Percentiles rank a stretch among this genome's conserved stretches.
phyloP scores from a whole-genome alignment of 345 rosid genomes.

The Melaleuca quinquenervia region DNA sequence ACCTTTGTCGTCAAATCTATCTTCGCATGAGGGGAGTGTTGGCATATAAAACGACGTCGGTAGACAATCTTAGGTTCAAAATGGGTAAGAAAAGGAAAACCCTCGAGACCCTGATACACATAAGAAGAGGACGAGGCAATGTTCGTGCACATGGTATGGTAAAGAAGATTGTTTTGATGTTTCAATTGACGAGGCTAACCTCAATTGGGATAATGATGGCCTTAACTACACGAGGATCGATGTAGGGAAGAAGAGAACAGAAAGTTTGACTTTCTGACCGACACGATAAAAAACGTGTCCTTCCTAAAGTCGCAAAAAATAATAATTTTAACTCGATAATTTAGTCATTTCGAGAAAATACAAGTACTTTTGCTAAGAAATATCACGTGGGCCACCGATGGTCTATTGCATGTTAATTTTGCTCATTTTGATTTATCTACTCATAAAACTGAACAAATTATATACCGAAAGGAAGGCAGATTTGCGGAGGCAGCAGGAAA shows the following conservation, averaged over 20 bases:
- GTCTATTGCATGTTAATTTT: not conserved
- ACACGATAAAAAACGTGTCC: no score
- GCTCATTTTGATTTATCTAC: not conserved
- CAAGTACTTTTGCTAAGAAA: not conserved
- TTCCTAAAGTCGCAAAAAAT: no score
- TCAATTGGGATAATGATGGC: not conserved
- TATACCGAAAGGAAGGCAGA: not conserved
- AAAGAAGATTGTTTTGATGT: no score
- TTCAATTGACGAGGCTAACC: no score
- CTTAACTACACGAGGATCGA: no score
- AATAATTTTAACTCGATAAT: no score
- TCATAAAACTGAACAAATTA: not conserved
- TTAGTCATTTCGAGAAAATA: not conserved
- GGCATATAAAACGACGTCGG: no score
- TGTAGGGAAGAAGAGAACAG: no score
- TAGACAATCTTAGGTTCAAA: no score
- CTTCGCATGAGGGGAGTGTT: not conserved
- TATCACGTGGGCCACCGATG: not conserved
- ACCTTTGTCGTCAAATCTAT: no score
- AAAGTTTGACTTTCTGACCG: no score
- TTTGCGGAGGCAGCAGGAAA: no score
- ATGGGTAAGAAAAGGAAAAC: not conserved
- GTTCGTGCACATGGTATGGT: not conserved
- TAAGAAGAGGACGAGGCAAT: not conserved
- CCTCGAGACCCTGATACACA: not conserved